Base-by-base conservation (phyloP, 2,329 filamentous ascomycete genomes). In the Emergomyces orientalis region DNA sequence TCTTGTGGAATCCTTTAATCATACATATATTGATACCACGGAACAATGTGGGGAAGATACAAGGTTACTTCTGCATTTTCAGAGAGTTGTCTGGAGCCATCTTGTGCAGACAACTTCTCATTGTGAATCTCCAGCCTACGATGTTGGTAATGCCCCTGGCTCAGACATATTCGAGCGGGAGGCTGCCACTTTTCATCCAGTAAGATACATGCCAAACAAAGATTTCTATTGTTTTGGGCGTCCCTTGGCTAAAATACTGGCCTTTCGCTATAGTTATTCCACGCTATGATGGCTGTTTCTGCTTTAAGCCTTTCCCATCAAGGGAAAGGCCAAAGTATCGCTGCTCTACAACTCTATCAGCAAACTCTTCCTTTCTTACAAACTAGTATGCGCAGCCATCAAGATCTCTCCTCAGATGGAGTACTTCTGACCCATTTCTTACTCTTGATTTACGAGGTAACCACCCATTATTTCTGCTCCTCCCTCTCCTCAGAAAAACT, bases 251-350 rank as follows among this genome's bases (percentile, higher is more conserved):
- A 22, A 37, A 54, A 39, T 61, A 19, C 34, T 61, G 19, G 45
- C 51, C 34, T 41, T 56, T 41, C 27, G 2, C n/a, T 22, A 37
- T 45, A 83, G 81, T 76, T 85, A 61, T 79, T 81, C 58, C 80
- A 84, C 68, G 82, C 83, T 8, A 83, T 85, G 65, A 82, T 83
- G 75, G 82, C 82, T 4, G 71, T 85, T n/a, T 81, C 81, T 30
- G 81, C 81, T 22, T 75, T 84, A 52, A 82, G 80, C 67, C 73
- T 83, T 52, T 77, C 78, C 27, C 76, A 79, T 60, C 78, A 75
- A 65, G 76, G 78, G 39, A 76, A 74, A 34, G 74, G 76, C 34
- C 76, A 78, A 60, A 75, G 77, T 60, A 74, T 82, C 63, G 77
- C 81, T 66, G 79, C 80, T 13, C 72, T 83, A 56, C 79, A 83